phyloP scores from a whole-genome alignment of 1,284 basidiomycete species.

The Phellopilus nigrolimitatus region DNA sequence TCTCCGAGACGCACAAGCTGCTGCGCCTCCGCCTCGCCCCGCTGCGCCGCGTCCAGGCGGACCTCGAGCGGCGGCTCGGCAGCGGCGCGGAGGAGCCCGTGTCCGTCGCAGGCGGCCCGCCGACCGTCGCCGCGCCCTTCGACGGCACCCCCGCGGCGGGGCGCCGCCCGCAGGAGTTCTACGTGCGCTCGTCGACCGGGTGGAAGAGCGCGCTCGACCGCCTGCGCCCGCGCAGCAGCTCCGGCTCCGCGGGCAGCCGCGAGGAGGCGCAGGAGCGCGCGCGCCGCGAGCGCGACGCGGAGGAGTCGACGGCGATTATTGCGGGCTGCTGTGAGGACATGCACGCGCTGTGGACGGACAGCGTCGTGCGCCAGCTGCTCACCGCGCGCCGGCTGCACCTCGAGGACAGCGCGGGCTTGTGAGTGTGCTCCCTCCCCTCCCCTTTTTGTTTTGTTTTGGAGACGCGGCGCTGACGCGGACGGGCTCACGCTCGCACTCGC shows the following conservation, averaged over 20 bases:
- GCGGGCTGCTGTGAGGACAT: slow-evolving; percentile 55
- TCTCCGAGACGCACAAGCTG: slow-evolving; percentile 57
- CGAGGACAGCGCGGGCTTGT: slow-evolving; percentile 74
- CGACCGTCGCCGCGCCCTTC: slow-evolving; percentile 38
- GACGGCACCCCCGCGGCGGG: neutral
- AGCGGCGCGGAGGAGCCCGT: slow-evolving; percentile 18
- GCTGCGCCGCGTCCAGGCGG: slow-evolving; percentile 50
- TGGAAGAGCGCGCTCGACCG: slow-evolving; percentile 60
- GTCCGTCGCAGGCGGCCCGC: neutral
- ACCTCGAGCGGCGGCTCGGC: slow-evolving; percentile 50
- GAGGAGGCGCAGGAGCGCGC: slow-evolving; percentile 35
- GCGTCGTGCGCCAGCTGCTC: slow-evolving; percentile 53
- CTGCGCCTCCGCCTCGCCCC: slow-evolving; percentile 55
- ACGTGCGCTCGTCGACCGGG: slow-evolving; percentile 57
- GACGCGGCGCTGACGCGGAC: slow-evolving; percentile 14
- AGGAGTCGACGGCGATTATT: slow-evolving; percentile 59
- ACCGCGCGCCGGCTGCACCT: slow-evolving; percentile 56
- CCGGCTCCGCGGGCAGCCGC: slow-evolving; percentile 30
- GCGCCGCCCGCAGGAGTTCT: slow-evolving; percentile 61
- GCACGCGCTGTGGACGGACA: slow-evolving; percentile 58
- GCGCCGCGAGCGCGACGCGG: slow-evolving; percentile 41
- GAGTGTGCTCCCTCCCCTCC: slow-evolving; percentile 27
- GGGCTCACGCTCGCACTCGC: too few relatives aligned
- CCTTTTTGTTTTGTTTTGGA: too few relatives aligned
- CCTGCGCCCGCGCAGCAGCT: slow-evolving; percentile 44